Evolutionary conservation across 116 monocot genomes (phyloP).

Genomic region (Cymodocea nodosa): DNA sequence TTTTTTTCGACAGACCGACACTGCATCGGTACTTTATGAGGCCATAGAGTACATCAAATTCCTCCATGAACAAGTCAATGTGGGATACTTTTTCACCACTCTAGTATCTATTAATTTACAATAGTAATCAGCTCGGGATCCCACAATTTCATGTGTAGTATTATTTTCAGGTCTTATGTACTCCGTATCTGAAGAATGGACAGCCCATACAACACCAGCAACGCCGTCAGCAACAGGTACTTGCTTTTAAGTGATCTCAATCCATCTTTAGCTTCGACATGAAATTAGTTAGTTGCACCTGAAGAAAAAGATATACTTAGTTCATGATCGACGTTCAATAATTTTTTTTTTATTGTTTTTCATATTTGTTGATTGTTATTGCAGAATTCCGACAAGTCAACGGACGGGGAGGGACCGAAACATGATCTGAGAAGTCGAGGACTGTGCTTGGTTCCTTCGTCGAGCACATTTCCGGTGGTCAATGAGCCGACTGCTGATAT

Average conservation of each 20-base stretch:
- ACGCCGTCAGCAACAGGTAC: slow-evolving; percentile 23
- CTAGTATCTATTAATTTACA: background rate
- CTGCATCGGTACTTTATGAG: slow-evolving; percentile 87
- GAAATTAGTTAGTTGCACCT: background rate
- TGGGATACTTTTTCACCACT: slow-evolving; percentile 13
- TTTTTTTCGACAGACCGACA: slow-evolving; percentile 52
- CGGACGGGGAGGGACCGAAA: slow-evolving; percentile 23
- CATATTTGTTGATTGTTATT: background rate
- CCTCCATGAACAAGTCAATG: slow-evolving; percentile 83
- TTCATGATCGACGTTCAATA: background rate
- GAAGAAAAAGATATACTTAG: background rate
- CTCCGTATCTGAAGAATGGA: slow-evolving; percentile 61
- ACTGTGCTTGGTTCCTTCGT: slow-evolving; percentile 58
- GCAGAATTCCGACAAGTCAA: slow-evolving; percentile 29
- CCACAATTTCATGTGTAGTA: background rate
- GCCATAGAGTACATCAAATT: slow-evolving; percentile 91
- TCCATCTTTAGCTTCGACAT: background rate
- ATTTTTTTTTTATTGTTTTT: background rate
- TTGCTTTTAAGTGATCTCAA: background rate
- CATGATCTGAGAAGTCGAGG: slow-evolving; percentile 69
- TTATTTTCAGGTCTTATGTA: slow-evolving; percentile 41
- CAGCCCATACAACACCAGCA: slow-evolving; percentile 44
- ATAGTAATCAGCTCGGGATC: background rate
- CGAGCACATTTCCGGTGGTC: slow-evolving; percentile 50
- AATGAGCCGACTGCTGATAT: slow-evolving; percentile 53